Evolutionary conservation across 345 rosid species (phyloP).

Genomic region (Carallia pectinifolia): DNA sequence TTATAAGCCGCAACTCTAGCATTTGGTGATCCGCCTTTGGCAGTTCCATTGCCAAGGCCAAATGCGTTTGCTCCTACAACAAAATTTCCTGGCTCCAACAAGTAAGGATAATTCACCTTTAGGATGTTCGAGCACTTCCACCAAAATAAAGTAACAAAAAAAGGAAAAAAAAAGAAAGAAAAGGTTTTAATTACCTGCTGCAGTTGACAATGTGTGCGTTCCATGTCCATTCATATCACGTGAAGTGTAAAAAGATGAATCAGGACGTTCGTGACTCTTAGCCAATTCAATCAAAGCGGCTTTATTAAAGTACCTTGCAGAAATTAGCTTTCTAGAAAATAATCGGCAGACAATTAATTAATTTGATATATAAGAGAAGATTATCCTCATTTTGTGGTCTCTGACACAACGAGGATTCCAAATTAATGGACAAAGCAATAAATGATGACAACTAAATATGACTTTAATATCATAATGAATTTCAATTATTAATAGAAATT

Average conservation of each 20-base stretch:
- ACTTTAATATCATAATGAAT: too few relatives aligned
- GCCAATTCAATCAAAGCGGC: conserved; percentile 23
- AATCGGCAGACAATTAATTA: too few relatives aligned
- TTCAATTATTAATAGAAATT: too few relatives aligned
- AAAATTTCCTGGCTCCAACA: not conserved
- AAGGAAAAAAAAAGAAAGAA: too few relatives aligned
- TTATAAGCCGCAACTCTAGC: not conserved
- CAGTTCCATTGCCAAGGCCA: not conserved
- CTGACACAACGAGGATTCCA: too few relatives aligned
- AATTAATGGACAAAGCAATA: too few relatives aligned
- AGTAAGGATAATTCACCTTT: too few relatives aligned
- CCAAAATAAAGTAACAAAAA: too few relatives aligned
- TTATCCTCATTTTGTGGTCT: too few relatives aligned
- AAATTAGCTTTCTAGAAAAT: conserved; percentile 51
- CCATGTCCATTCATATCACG: conserved; percentile 58
- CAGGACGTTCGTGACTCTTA: conserved; percentile 29
- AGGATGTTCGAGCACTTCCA: too few relatives aligned
- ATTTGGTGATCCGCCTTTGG: not conserved
- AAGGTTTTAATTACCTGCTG: conserved; percentile 34
- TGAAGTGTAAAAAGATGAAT: conserved; percentile 26
- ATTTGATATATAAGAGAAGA: too few relatives aligned
- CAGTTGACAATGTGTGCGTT: conserved; percentile 60
- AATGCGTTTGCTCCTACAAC: not conserved
- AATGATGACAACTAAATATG: too few relatives aligned
- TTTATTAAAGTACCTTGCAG: conserved; percentile 61